phyloP scores from a whole-genome alignment of 129 eudicot species.

The Centella asiatica region DNA sequence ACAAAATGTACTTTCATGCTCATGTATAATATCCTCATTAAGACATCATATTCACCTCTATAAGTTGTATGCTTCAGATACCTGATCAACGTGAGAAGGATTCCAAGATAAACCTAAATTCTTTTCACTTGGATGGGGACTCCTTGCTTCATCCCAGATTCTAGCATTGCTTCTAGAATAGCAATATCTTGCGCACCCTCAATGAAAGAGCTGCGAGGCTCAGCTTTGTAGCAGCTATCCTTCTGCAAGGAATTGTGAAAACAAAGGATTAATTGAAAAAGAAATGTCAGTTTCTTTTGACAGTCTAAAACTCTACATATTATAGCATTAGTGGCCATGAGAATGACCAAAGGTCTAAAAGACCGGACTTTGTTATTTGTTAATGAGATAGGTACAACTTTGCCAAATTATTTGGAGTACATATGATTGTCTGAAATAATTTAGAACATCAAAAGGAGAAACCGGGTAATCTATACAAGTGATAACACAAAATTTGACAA shows the following conservation, averaged over 20 bases:
- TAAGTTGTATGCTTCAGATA: not conserved
- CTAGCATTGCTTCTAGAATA: constrained; percentile 86
- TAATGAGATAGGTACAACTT: not conserved
- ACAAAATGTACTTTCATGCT: too few species aligned
- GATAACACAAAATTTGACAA: too few species aligned
- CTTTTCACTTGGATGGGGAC: constrained; percentile 48
- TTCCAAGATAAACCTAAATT: constrained; percentile 14
- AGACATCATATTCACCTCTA: not conserved
- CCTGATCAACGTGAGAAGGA: too few species aligned
- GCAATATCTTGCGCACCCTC: constrained; percentile 97
- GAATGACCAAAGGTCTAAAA: not conserved
- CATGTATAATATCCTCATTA: too few species aligned
- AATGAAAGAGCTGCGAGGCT: constrained; percentile 56
- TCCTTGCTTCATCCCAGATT: constrained; percentile 76
- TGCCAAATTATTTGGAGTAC: not conserved
- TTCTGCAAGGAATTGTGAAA: constrained; percentile 30
- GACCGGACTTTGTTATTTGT: not conserved
- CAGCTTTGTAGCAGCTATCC: constrained; percentile 37
- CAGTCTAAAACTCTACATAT: not conserved
- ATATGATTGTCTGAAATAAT: too few species aligned
- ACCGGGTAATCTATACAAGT: too few species aligned
- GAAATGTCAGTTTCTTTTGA: too few species aligned
- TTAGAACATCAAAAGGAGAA: too few species aligned
- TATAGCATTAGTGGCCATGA: not conserved
- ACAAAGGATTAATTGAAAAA: not conserved